A percentile compares a stretch with the other conserved stretches of the same genome.
phyloP scores from a whole-genome alignment of 768 basidiomycete species.

The Mycena epipterygia region DNA sequence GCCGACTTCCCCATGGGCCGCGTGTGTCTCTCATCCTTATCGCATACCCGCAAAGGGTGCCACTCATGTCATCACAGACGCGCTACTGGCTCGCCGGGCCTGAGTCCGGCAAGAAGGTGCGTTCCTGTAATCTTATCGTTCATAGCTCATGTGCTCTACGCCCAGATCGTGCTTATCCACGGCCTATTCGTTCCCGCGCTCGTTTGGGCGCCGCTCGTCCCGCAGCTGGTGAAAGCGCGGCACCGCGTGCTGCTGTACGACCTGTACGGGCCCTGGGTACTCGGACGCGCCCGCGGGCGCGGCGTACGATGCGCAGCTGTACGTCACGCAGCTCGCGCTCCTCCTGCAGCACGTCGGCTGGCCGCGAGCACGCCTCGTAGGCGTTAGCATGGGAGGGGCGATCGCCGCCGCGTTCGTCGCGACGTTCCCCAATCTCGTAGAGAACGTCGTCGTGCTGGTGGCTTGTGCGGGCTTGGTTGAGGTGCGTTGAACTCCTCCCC shows the following conservation, averaged over 20 bases:
- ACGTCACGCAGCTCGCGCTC: too few relatives aligned
- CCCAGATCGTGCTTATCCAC: slow-evolving; percentile 81
- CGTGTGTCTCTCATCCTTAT: too few relatives aligned
- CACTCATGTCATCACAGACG: slow-evolving; percentile 61
- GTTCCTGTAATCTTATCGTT: not conserved
- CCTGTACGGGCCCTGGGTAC: slow-evolving; percentile 86
- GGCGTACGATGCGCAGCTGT: too few relatives aligned
- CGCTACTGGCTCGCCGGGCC: slow-evolving; percentile 87
- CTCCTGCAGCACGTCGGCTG: slow-evolving; percentile 85
- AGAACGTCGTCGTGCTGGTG: slow-evolving; percentile 73
- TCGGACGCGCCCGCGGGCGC: slow-evolving; percentile 73
- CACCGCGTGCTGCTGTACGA: slow-evolving; percentile 85
- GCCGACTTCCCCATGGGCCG: slow-evolving; percentile 76
- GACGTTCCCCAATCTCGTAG: slow-evolving; percentile 79
- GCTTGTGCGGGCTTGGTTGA: slow-evolving; percentile 80
- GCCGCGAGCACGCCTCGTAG: slow-evolving; percentile 72
- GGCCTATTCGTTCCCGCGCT: slow-evolving; percentile 84
- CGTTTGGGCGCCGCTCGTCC: slow-evolving; percentile 83
- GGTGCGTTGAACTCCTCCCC: slow-evolving; percentile 48
- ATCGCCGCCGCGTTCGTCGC: slow-evolving; percentile 80
- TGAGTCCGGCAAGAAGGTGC: slow-evolving; percentile 53
- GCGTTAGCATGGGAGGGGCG: slow-evolving; percentile 87
- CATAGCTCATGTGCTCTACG: not conserved
- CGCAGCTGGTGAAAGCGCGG: slow-evolving; percentile 78
- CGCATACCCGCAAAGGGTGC: too few relatives aligned